Conservation (phyloP, 257 asterid genomes). For the Solanum paucissectum region DNA sequence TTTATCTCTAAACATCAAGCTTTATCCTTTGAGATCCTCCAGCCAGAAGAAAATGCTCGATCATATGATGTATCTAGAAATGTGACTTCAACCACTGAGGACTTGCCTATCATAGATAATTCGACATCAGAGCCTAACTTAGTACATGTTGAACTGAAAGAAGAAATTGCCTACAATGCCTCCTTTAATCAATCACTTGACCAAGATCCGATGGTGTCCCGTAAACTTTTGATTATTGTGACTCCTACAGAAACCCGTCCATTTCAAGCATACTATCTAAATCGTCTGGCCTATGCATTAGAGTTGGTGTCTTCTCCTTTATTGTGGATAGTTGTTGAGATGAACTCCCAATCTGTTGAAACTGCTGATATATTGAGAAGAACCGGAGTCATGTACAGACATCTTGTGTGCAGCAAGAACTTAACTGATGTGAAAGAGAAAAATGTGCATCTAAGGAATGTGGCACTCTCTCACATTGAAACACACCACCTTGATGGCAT, state of each 20-base stretch:
- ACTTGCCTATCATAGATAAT: constrained; percentile 8
- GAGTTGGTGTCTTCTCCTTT: constrained; percentile 44
- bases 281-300: constrained; percentile 47
- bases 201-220: constrained; percentile 8
- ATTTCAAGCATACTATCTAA: constrained; percentile 43
- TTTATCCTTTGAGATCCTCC: constrained; percentile 30
- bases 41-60: constrained; percentile 10
- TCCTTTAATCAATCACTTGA: constrained; percentile 9
- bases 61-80: constrained; percentile 7
- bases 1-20: constrained; percentile 25
- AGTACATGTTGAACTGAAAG: constrained; percentile 5
- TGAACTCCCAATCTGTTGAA: constrained; percentile 49
- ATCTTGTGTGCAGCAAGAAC: constrained; percentile 44
- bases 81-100: constrained; percentile 9
- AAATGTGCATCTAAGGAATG: constrained; percentile 37
- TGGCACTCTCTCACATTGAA: constrained; percentile 66
- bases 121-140: constrained; percentile 7
- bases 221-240: constrained; percentile 61
- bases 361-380: constrained; percentile 58
- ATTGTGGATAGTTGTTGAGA: constrained; percentile 77
- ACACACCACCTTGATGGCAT: constrained; percentile 68
- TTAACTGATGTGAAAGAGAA: constrained; percentile 26
- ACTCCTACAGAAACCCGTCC: constrained; percentile 43
- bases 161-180: background rate
- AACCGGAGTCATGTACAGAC: constrained; percentile 61